These are phyloP conservation scores for Oryza meyeriana DNA, from an alignment of 176 grass and related monocot species.

Conservation along the genomic window DNA sequence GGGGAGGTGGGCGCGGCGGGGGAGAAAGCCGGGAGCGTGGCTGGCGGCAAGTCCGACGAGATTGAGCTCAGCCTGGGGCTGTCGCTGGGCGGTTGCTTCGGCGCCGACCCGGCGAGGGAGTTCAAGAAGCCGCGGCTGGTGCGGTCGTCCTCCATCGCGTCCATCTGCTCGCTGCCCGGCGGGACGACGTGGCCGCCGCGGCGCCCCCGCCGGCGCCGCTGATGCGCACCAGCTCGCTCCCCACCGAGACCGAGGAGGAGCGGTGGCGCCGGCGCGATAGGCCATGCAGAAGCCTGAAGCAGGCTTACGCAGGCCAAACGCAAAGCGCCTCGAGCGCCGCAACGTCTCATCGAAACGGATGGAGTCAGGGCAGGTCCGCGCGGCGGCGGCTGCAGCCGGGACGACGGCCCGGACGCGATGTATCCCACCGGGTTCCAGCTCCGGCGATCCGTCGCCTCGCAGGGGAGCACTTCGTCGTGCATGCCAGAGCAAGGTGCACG, in stretches of 20 bases:
- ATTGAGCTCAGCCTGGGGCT: slow-evolving; percentile 83
- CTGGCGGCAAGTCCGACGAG: slow-evolving; percentile 36
- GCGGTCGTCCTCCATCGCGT: slow-evolving; percentile 70
- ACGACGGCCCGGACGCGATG: slow-evolving; percentile 29
- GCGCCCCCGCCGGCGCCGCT: slow-evolving; percentile 29
- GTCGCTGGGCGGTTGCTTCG: slow-evolving; percentile 77
- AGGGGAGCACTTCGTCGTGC: slow-evolving; percentile 38
- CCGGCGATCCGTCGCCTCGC: slow-evolving; percentile 39
- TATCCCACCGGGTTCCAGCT: slow-evolving; percentile 38
- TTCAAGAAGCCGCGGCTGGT: slow-evolving; percentile 45
- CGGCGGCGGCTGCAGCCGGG: background rate
- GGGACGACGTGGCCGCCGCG: slow-evolving; percentile 36
- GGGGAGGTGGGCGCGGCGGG: slow-evolving; percentile 1
- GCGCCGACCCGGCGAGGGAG: slow-evolving; percentile 56
- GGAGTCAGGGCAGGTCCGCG: slow-evolving; percentile 38
- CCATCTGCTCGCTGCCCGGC: slow-evolving; percentile 41
- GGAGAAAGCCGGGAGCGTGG: background rate
- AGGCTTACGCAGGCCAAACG: slow-evolving; percentile 83
- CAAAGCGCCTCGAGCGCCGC: slow-evolving; percentile 76
- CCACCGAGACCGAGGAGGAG: slow-evolving; percentile 61
- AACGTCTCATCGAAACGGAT: too few species aligned
- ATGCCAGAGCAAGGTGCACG: slow-evolving; percentile 41
- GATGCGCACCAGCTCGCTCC: slow-evolving; percentile 71
- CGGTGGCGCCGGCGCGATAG: slow-evolving; percentile 54
- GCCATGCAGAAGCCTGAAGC: slow-evolving; percentile 76